These are phyloP conservation scores for Odontarrhena argentea DNA, from an alignment of 345 rosid genomes.

Conservation along the genomic window DNA sequence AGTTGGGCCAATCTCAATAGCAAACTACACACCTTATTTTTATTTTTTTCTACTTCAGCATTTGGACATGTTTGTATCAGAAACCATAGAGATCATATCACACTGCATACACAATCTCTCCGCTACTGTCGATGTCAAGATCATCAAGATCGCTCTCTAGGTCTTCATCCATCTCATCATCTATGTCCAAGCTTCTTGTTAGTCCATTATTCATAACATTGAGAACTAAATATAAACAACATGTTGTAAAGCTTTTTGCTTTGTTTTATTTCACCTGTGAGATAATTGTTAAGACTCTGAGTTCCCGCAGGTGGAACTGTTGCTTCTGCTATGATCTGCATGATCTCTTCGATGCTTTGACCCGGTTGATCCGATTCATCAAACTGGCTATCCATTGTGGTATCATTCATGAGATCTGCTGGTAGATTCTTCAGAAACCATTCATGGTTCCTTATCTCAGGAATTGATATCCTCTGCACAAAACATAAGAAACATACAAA, in stretches of 20 bases:
- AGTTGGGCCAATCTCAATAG: conserved; percentile 11
- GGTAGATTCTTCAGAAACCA: conserved; percentile 98
- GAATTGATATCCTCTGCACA: conserved; percentile 84
- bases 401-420: conserved; percentile 76
- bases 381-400: conserved; percentile 51
- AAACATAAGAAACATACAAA: conserved; percentile 17
- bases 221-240: background rate
- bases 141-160: conserved; percentile 79
- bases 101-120: conserved; percentile 92
- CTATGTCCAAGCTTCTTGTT: conserved; percentile 77
- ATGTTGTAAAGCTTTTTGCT: background rate
- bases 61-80: background rate
- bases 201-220: conserved; percentile 4
- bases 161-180: conserved; percentile 98
- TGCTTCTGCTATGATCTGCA: conserved; percentile 96
- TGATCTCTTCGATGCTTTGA: conserved; percentile 84
- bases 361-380: conserved; percentile 85
- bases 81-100: conserved; percentile 42
- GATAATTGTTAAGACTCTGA: conserved; percentile 61
- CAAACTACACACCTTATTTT: conserved; percentile 27
- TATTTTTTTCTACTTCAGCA: background rate
- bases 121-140: conserved; percentile 93
- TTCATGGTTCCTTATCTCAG: conserved; percentile 82
- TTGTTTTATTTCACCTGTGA: conserved; percentile 45
- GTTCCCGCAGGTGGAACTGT: conserved; percentile 84